Base-by-base conservation (phyloP, 768 basidiomycete species). In the Obba rivulosa region DNA sequence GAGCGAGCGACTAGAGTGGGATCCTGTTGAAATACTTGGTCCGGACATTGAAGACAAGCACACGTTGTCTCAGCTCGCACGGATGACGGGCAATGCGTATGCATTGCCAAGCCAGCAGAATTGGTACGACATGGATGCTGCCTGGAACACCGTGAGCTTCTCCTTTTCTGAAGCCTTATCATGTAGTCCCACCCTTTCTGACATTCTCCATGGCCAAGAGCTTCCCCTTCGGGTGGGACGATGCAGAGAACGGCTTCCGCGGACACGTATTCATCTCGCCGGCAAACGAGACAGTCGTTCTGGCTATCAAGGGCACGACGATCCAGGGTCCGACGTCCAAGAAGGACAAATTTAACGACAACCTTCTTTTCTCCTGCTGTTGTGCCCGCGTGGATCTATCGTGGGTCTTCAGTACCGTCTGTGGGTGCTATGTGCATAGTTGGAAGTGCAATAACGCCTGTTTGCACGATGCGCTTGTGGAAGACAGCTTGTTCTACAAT, bases 261-360 rank as follows among this genome's bases (percentile, higher is more conserved):
- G 95, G 93, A 4, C 92, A 93, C 61, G 85, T 95, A 41, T 95
- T 95, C 59, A 70, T 83, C 36, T 81, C 85, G 11, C 74, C 77
- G 10, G 81, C 84, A 61, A 92, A 95, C 62, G 75, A 81, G 9
- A 94, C 90, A 0, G 75, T 92, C 50, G 77, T 98, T 9, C 76
- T 98, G 24, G 79, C 91, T 38, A 89, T 98, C 66, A 98, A 98
- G 61, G 85, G 85, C 35, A 98, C 94, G 0, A 91, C 90, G 0
- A 65, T 93, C 0, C 77, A 79, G 53, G 92, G 92, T 2, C 81
- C 85, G 13, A 95, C 95, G 11, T 87, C 88, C 43, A 87, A 80
- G 70, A 82, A 86, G 59, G 95, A 98, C 69, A 94, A 92, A 69
- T 84, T 84, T 61, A 97, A 97, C 65, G 94, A 96, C 66, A 91